phyloP scores from a whole-genome alignment of 2,329 filamentous ascomycete species.

The Metarhizium guizhouense region DNA sequence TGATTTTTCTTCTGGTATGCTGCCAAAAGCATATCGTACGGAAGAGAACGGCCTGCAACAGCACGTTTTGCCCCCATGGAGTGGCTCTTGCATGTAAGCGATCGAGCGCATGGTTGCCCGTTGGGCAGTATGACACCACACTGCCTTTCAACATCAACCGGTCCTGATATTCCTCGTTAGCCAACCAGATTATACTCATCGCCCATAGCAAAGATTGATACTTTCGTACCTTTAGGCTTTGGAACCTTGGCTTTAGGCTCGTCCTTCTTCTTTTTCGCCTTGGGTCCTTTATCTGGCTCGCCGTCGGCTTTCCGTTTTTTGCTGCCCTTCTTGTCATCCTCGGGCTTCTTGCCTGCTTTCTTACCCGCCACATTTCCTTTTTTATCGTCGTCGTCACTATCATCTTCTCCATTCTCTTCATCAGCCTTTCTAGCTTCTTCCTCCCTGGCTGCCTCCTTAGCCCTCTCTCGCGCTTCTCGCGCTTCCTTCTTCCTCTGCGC shows the following conservation, averaged over 20 bases:
- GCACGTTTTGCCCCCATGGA: constrained; percentile 90
- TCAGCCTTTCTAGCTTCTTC: constrained; percentile 45
- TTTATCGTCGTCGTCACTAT: constrained; percentile 37
- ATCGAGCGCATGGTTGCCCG: constrained; percentile 78
- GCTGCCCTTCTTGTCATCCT: constrained; percentile 51
- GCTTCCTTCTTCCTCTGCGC: constrained; percentile 69
- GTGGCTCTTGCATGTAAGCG: constrained; percentile 88
- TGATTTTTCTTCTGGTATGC: constrained; percentile 97
- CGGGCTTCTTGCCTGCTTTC: constrained; percentile 62
- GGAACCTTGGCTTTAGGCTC: constrained; percentile 75
- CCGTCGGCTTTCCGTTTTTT: constrained; percentile 73
- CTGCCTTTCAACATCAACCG: constrained; percentile 88
- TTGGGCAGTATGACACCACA: constrained; percentile 83
- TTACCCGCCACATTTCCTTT: constrained; percentile 35
- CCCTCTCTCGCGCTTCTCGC: constrained; percentile 59
- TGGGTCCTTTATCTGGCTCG: constrained; percentile 73
- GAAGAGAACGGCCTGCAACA: constrained; percentile 76
- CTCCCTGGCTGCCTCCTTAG: constrained; percentile 51
- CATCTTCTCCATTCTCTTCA: constrained; percentile 38
- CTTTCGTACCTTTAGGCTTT: constrained; percentile 64
- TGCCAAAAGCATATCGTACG: constrained; percentile 85
- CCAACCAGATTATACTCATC: background rate
- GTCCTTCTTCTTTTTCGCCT: constrained; percentile 92
- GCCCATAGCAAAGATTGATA: background rate
- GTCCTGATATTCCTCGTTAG: constrained; percentile 37